Percentiles rank a stretch among this genome's conserved stretches.
Conservation (phyloP, 2,329 filamentous ascomycete species). For the Colletotrichum sojae region DNA sequence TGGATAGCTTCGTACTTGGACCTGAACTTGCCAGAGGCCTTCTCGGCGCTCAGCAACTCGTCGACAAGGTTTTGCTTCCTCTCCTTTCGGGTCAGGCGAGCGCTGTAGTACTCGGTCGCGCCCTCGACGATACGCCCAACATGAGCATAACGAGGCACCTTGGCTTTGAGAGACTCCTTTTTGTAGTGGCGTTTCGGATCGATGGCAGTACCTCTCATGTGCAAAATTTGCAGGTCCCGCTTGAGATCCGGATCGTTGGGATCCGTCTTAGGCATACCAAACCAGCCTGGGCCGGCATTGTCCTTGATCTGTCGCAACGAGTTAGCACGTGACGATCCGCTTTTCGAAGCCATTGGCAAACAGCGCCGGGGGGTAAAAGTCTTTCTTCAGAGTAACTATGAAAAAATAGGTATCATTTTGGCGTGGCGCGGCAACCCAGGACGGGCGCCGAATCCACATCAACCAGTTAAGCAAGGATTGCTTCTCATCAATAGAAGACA, state of each 20-base stretch:
- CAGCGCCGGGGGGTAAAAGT: not conserved
- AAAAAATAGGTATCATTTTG: constrained; percentile 68
- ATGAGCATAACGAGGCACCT: constrained; percentile 86
- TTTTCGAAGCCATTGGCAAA: not conserved
- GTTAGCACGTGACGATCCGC: not conserved
- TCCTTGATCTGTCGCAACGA: constrained; percentile 46
- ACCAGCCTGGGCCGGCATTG: constrained; percentile 88
- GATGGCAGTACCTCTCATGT: constrained; percentile 85
- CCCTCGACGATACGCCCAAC: constrained; percentile 91
- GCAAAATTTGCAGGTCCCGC: constrained; percentile 88
- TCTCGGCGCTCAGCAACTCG: constrained; percentile 81
- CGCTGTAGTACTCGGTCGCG: constrained; percentile 87
- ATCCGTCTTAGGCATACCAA: constrained; percentile 86
- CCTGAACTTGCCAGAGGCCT: constrained; percentile 80
- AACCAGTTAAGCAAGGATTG: constrained; percentile 47
- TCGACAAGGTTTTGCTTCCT: constrained; percentile 89
- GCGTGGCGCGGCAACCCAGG: constrained; percentile 64
- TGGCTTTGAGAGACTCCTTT: constrained; percentile 81
- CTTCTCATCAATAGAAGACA: constrained; percentile 55
- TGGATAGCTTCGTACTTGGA: constrained; percentile 91
- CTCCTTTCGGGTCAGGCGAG: constrained; percentile 87
- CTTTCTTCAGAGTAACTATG: constrained; percentile 81
- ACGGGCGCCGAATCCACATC: constrained; percentile 53
- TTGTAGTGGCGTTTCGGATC: constrained; percentile 94
- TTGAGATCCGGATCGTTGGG: constrained; percentile 88